Evolutionary conservation across 1,139 yeast species (phyloP).

Genomic region (Suhomyces bolitotheri): DNA sequence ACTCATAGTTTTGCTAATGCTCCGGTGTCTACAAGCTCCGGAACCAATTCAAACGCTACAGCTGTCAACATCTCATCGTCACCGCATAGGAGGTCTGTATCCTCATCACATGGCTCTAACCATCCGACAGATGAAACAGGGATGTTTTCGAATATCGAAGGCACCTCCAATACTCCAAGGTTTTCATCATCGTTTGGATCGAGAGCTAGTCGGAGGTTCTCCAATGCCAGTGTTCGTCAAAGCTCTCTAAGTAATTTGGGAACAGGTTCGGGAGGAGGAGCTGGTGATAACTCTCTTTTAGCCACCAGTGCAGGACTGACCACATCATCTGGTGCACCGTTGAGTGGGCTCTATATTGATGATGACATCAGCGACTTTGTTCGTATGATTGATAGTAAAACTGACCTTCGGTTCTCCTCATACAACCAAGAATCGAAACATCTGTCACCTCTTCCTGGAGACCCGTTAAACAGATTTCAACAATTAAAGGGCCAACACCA

Average conservation of each 20-base stretch:
- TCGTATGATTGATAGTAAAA: conserved; percentile 71
- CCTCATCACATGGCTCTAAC: conserved; percentile 44
- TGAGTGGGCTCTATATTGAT: conserved; percentile 50
- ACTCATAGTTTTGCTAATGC: conserved; percentile 34
- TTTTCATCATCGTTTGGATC: conserved; percentile 61
- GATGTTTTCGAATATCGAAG: conserved; percentile 25
- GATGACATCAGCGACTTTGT: conserved; percentile 83
- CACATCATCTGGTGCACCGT: conserved; percentile 35
- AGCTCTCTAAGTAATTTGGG: conserved; percentile 23
- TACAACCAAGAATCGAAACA: conserved; percentile 8
- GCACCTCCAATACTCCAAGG: conserved; percentile 38
- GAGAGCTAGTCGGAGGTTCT: conserved; percentile 46
- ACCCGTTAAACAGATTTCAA: conserved; percentile 41
- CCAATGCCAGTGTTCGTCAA: conserved; percentile 39
- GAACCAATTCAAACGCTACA: conserved; percentile 1
- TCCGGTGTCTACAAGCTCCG: conserved; percentile 25
- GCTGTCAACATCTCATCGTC: conserved; percentile 17
- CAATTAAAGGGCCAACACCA: conserved; percentile 43
- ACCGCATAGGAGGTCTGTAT: conserved; percentile 40
- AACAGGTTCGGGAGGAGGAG: conserved; percentile 8
- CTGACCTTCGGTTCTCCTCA: conserved; percentile 43
- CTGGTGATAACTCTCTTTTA: conserved; percentile 25
- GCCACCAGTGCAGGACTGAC: conserved; percentile 42
- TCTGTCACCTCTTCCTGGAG: conserved; percentile 15
- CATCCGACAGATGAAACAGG: conserved; percentile 26